Evolutionary conservation across 192 early-diverging fungal species (phyloP), one percentile per base, ranked within the genome.

Genomic region (Podila minutissima): DNA sequence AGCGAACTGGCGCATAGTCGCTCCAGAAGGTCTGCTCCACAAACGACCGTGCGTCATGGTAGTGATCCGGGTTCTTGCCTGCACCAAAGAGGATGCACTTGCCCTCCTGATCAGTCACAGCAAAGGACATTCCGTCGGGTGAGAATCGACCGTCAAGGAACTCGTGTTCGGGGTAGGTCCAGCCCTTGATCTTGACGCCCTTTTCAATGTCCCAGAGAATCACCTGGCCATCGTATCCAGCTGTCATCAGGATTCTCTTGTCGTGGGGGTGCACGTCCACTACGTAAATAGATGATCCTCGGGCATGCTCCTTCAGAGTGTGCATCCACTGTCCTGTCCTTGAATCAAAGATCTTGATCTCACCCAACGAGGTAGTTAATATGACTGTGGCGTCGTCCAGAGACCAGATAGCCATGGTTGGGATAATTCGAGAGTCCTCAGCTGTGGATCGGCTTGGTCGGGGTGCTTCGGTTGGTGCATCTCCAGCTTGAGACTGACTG

Each of bases 191-290:
- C 46, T 89, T 74, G 26, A 65, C 55, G 48, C 93, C 92, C 3
- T 75, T 84, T 2, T 62, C 72, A 19, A 94, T 86, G 74, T 97
- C 91, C 96, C 96, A 97, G 15, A 96, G 66, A 49, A 95, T 88
- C 6, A 95, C 85, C 4, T 88, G 86, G 26, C 95, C 95, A 69
- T 96, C 95, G 81, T 96, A 94, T 3, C 92, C 92, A 11, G 92
- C 95, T 6, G 93, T 93, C 24, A 97, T 78, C 4, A 95, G 82
- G 2, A 94, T 85, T n/a, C 86, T 85, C 11, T 85, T 83, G 59
- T 95, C 93, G 3, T 74, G 64, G 1, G 96, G 96, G 74, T 96
- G 94, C 1, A 90, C 84, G 63, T 92, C 91, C 11, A 95, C 74
- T 1, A 91, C 93, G 75, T 91, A 97, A 5, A 93, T 86, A 12